Percentiles rank a stretch among this genome's conserved stretches.
Evolutionary conservation across 78 protist genomes (phyloP).

Genomic region (Isochrysis galbana): DNA sequence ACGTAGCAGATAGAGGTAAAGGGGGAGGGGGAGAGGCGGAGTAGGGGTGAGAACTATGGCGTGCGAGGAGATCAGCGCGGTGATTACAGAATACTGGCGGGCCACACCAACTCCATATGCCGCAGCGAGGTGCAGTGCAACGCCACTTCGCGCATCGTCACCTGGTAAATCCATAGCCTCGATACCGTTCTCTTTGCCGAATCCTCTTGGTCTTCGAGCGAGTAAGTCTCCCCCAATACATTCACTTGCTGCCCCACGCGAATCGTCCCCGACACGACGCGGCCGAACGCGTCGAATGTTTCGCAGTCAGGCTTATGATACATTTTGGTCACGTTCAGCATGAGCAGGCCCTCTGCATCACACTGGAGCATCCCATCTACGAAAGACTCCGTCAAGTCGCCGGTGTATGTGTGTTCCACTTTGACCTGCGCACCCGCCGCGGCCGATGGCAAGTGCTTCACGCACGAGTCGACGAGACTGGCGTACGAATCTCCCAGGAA

Average conservation of each 20-base stretch:
- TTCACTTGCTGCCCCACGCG: slow-evolving; percentile 51
- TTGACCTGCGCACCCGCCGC: slow-evolving; percentile 53
- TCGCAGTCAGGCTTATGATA: slow-evolving; percentile 55
- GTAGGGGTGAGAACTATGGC: too few species aligned
- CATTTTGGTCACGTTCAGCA: slow-evolving; percentile 79
- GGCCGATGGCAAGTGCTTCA: slow-evolving; percentile 84
- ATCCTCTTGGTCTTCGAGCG: slow-evolving; percentile 93
- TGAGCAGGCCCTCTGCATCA: slow-evolving; percentile 84
- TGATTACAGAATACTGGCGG: too few species aligned
- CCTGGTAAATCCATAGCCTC: slow-evolving; percentile 57
- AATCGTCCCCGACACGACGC: slow-evolving; percentile 86
- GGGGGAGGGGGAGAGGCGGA: too few species aligned
- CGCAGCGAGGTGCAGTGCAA: too few species aligned
- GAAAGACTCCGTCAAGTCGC: not conserved
- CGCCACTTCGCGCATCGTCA: too few species aligned
- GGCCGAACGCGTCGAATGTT: slow-evolving; percentile 82
- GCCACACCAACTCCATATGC: too few species aligned
- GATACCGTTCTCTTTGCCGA: slow-evolving; percentile 43
- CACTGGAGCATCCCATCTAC: slow-evolving; percentile 71
- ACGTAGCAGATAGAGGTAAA: not conserved
- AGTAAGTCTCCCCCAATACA: slow-evolving; percentile 92
- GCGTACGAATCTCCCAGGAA: slow-evolving; percentile 68
- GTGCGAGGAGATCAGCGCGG: not conserved
- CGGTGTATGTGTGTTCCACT: slow-evolving; percentile 41
- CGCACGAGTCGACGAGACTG: slow-evolving; percentile 83